These are phyloP conservation scores for Pachyrhizus erosus DNA, from an alignment of 306 rosid genomes.

Conservation along the genomic window DNA sequence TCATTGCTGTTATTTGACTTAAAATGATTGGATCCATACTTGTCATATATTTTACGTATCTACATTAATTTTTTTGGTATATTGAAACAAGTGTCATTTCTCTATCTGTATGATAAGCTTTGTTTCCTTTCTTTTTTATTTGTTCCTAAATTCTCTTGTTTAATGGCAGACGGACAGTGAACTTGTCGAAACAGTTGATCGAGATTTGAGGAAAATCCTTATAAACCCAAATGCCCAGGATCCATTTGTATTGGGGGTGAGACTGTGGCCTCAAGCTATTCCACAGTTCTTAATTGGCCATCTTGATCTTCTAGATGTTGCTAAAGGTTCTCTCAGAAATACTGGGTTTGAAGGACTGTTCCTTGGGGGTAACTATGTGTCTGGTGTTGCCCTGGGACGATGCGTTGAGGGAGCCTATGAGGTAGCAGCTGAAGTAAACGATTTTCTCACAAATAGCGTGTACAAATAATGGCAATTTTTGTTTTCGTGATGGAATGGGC, in stretches of 20 bases:
- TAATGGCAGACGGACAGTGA: slow-evolving; percentile 71
- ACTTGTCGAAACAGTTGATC: slow-evolving; percentile 84
- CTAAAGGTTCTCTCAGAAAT: slow-evolving; percentile 67
- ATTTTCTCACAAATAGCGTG: slow-evolving; percentile 64
- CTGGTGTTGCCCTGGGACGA: slow-evolving; percentile 97
- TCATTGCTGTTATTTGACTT: slow-evolving; percentile 40
- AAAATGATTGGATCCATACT: slow-evolving; percentile 25
- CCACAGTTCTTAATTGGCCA: slow-evolving; percentile 97
- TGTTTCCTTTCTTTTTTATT: slow-evolving; percentile 12
- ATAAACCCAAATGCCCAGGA: slow-evolving; percentile 71
- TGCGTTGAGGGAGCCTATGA: slow-evolving; percentile 96
- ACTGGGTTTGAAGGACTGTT: slow-evolving; percentile 75
- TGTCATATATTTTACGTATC: slow-evolving; percentile 15
- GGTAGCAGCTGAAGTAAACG: slow-evolving; percentile 75
- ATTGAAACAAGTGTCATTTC: slow-evolving; percentile 7
- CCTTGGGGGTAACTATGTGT: slow-evolving; percentile 90
- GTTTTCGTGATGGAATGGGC: slow-evolving; percentile 28
- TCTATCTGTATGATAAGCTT: slow-evolving; percentile 19
- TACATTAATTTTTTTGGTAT: slow-evolving; percentile 5
- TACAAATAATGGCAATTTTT: slow-evolving; percentile 52
- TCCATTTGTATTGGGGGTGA: slow-evolving; percentile 76
- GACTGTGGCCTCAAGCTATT: slow-evolving; percentile 92
- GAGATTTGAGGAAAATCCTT: slow-evolving; percentile 85
- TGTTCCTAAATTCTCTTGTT: slow-evolving; percentile 34
- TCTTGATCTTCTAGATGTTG: slow-evolving; percentile 78